phyloP scores from a whole-genome alignment of 2,329 filamentous ascomycete species.

The Phialemoniopsis sp. region DNA sequence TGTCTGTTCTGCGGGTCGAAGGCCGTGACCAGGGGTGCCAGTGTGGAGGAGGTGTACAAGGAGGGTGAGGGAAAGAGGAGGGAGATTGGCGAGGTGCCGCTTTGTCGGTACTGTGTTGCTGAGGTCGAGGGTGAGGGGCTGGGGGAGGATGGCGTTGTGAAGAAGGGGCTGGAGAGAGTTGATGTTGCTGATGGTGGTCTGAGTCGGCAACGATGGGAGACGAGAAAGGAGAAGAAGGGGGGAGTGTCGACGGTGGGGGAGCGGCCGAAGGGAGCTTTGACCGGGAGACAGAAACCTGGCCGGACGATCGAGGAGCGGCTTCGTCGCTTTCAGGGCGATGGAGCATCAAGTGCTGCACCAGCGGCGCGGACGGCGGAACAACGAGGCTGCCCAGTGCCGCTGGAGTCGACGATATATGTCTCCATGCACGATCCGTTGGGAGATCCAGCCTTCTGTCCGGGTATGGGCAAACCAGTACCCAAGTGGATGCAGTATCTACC shows the following conservation, averaged over 20 bases:
- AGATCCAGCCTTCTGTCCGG: slow-evolving; percentile 39
- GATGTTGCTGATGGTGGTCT: slow-evolving; percentile 41
- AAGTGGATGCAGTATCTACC: slow-evolving; percentile 34
- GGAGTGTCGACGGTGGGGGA: not conserved
- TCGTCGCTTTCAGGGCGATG: slow-evolving; percentile 5
- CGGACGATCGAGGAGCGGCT: not conserved
- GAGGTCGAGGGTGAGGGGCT: slow-evolving; percentile 31
- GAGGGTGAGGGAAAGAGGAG: slow-evolving; percentile 9
- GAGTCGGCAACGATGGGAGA: slow-evolving; percentile 37
- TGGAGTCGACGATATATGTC: slow-evolving; percentile 40
- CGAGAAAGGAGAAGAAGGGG: slow-evolving; percentile 11
- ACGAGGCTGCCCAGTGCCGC: slow-evolving; percentile 13
- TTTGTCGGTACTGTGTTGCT: slow-evolving; percentile 42
- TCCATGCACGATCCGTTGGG: slow-evolving; percentile 44
- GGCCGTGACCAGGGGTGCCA: slow-evolving; percentile 27
- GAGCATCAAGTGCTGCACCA: slow-evolving; percentile 5
- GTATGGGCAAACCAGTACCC: slow-evolving; percentile 47
- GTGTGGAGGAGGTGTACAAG: slow-evolving; percentile 26
- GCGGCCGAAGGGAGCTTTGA: too few species aligned
- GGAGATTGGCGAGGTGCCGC: slow-evolving; percentile 39
- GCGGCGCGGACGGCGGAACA: slow-evolving; percentile 6
- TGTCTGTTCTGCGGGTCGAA: slow-evolving; percentile 47
- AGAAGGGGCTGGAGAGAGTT: slow-evolving; percentile 37
- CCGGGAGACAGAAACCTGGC: too few species aligned
- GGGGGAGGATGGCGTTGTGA: slow-evolving; percentile 23